phyloP scores from a whole-genome alignment of 2,329 filamentous ascomycete genomes.

The Hansfordia pulvinata region DNA sequence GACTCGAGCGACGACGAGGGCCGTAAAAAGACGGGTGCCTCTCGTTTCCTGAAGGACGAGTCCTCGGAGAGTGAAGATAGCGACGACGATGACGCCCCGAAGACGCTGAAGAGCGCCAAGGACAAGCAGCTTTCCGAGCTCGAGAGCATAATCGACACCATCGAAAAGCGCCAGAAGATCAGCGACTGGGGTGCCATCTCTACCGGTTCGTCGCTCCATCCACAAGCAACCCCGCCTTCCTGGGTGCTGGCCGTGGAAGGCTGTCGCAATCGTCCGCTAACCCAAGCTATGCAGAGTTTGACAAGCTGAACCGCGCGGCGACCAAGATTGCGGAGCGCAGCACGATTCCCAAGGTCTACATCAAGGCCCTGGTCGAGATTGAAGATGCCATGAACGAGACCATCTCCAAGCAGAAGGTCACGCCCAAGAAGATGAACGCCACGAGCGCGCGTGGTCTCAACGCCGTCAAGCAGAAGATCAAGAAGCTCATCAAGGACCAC shows the following conservation, averaged over 20 bases:
- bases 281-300: constrained; percentile 54
- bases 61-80: constrained; percentile 70
- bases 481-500: constrained; percentile 97
- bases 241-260: background rate
- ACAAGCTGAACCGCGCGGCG: constrained; percentile 83
- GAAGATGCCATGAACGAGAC: constrained; percentile 93
- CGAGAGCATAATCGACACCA: constrained; percentile 75
- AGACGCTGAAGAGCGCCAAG: constrained; percentile 91
- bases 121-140: constrained; percentile 94
- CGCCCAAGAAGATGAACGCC: constrained; percentile 97
- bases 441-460: constrained; percentile 89
- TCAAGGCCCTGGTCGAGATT: constrained; percentile 84
- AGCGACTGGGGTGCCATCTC: constrained; percentile 94
- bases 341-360: constrained; percentile 78
- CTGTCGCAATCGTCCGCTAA: constrained; percentile 3
- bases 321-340: constrained; percentile 64
- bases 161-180: constrained; percentile 96
- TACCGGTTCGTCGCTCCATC: constrained; percentile 45
- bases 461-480: constrained; percentile 94
- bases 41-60: constrained; percentile 70
- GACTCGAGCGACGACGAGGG: constrained; percentile 52
- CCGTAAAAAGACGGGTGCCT: constrained; percentile 55
- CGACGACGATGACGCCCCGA: constrained; percentile 73
- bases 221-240: background rate
- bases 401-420: constrained; percentile 88